These are phyloP conservation scores for Moringa oleifera DNA, from an alignment of 345 rosid species.

Conservation along the genomic window DNA sequence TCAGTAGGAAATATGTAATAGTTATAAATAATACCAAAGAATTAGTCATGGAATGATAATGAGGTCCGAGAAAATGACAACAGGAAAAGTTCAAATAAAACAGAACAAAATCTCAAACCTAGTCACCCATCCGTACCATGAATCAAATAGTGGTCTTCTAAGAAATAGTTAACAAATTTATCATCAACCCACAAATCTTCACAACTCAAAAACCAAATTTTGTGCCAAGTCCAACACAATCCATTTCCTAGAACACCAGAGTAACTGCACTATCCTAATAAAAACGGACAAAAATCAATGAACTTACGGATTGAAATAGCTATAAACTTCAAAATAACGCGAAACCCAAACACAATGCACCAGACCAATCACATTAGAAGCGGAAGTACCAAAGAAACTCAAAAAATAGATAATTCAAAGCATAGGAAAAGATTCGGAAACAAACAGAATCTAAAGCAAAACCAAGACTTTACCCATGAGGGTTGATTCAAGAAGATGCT, in stretches of 20 bases:
- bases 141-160: not conserved
- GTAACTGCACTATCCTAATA: too few relatives aligned
- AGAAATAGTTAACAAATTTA: not conserved
- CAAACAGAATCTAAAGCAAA: not conserved
- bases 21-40: too few relatives aligned
- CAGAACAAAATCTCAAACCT: not conserved
- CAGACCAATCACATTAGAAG: not conserved
- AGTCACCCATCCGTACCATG: not conserved
- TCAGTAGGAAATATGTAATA: too few relatives aligned
- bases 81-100: too few relatives aligned
- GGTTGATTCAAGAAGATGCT: constrained; percentile 78
- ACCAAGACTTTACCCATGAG: constrained; percentile 60
- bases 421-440: not conserved
- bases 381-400: not conserved
- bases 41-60: too few relatives aligned
- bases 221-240: not conserved
- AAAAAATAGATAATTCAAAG: too few relatives aligned
- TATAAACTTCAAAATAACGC: not conserved
- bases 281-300: not conserved
- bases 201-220: not conserved
- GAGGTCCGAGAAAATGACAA: too few relatives aligned
- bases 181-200: not conserved
- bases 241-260: not conserved
- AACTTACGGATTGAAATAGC: too few relatives aligned
- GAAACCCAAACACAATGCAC: not conserved